These are phyloP conservation scores for Quercus berberidifolia DNA, from an alignment of 306 rosid species.

Conservation along the genomic window DNA sequence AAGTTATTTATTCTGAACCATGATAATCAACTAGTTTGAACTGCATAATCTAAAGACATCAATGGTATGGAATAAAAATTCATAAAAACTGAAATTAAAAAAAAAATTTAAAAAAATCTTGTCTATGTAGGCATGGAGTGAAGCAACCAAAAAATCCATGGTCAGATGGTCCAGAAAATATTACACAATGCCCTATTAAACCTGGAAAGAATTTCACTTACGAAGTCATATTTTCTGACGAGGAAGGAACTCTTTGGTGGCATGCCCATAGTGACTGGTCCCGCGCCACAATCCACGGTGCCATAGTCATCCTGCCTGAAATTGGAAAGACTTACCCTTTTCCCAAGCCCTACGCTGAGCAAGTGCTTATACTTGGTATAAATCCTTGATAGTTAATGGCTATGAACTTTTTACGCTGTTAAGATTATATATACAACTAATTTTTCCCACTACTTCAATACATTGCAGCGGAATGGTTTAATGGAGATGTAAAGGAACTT, in stretches of 20 bases:
- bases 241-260: slow-evolving; percentile 47
- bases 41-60: too few species aligned
- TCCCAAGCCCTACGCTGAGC: slow-evolving; percentile 15
- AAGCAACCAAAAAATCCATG: slow-evolving; percentile 39
- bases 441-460: neutral
- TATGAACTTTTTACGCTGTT: neutral
- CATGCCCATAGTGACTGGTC: slow-evolving; percentile 41
- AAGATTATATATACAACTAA: neutral
- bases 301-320: slow-evolving; percentile 19
- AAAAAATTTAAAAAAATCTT: too few species aligned
- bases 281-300: slow-evolving; percentile 33
- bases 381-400: neutral
- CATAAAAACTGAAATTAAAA: too few species aligned
- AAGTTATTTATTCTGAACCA: too few species aligned
- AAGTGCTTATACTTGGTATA: slow-evolving; percentile 17
- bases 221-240: slow-evolving; percentile 19
- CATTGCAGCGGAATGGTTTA: neutral
- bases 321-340: slow-evolving; percentile 15
- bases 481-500: neutral
- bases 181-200: slow-evolving; percentile 33
- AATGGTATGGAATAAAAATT: too few species aligned
- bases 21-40: too few species aligned
- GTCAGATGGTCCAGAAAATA: slow-evolving; percentile 39
- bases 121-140: slow-evolving; percentile 31
- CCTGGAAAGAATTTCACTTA: slow-evolving; percentile 24